Evolutionary conservation across 768 basidiomycete genomes (phyloP), one percentile per base, ranked within the genome.

Genomic region (Mycena alexandri): DNA sequence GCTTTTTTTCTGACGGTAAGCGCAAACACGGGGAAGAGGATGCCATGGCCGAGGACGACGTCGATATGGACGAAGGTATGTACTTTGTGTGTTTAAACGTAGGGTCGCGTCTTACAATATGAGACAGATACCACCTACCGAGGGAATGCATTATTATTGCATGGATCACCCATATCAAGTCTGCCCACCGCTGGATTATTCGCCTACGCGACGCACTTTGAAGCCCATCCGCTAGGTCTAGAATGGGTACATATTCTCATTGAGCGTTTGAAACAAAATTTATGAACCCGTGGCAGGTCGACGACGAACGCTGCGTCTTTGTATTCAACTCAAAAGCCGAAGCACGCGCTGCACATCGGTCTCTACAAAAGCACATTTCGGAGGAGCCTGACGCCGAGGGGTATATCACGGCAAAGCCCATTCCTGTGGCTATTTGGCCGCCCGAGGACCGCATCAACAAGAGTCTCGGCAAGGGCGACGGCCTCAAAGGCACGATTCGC

Each of bases 201-300:
- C 74, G 93, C 90, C 0, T 95, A 95, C 72, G 89, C 90, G 36
- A 91, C 89, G 2, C 90, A 94, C 71, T 93, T 92, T 73, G 90
- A 92, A 52, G 84, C 89, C 0, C 82, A 86, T 21, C 93, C 93
- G 0, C 84, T 93, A 68, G 93, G 86, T 10, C 80, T 95, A 10
- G 94, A 95, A 79, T 95, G 94, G 94, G 85, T 70, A 44, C 48
- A 57, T 13, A 29, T 17, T 34, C n/a, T 25, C 14, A 24, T 56
- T 8, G 21, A 10, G 25, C 34, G 14, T 13, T 2, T 21, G 10
- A 29, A 19, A 8, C 24, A 29, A n/a, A n/a, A 21, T 22, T 66
- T 33, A 61, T 25, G 16, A 41, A 14, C n/a, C 29, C 29, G 48
- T 17, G 38, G n/a, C 52, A 71, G 70, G 66, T 95, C 21, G 89